Conservation (phyloP, 2,329 filamentous ascomycete genomes). For the Diaporthe vexans region DNA sequence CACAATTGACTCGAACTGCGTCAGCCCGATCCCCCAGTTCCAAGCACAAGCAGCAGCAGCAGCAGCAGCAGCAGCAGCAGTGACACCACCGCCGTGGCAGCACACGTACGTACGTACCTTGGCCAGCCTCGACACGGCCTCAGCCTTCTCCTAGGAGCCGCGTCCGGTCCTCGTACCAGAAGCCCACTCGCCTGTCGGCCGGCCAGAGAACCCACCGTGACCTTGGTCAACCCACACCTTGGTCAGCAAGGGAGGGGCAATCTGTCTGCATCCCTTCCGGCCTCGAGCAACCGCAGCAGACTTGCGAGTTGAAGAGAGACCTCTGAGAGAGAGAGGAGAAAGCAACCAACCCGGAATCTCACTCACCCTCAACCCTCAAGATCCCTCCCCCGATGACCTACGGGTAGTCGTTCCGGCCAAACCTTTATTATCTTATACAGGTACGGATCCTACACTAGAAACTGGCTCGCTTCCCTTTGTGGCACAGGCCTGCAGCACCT, state of each 20-base stretch:
- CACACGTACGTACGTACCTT: neutral
- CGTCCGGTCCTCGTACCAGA: constrained; percentile 18
- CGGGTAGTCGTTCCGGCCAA: constrained; percentile 24
- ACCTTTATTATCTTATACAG: constrained; percentile 23
- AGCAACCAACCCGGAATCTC: constrained; percentile 8
- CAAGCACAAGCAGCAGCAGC: constrained; percentile 13
- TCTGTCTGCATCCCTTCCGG: constrained; percentile 33
- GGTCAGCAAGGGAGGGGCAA: constrained; percentile 38
- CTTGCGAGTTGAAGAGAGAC: constrained; percentile 5
- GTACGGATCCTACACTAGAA: constrained; percentile 31
- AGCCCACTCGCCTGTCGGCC: constrained; percentile 25
- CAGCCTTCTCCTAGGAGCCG: constrained; percentile 29
- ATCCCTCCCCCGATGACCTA: constrained; percentile 17
- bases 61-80: constrained; percentile 14
- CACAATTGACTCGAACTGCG: constrained; percentile 37
- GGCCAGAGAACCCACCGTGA: constrained; percentile 20
- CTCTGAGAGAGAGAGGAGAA: neutral
- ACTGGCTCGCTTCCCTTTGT: constrained; percentile 38
- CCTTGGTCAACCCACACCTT: constrained; percentile 29
- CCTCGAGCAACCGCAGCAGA: constrained; percentile 21
- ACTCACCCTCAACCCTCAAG: neutral
- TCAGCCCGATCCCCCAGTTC: constrained; percentile 29
- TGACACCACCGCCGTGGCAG: neutral
- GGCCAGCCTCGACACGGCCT: constrained; percentile 33
- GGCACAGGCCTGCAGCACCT: constrained; percentile 39